These are phyloP conservation scores for Phytophthora syringae DNA, from an alignment of 352 stramenopile genomes.

Conservation along the genomic window DNA sequence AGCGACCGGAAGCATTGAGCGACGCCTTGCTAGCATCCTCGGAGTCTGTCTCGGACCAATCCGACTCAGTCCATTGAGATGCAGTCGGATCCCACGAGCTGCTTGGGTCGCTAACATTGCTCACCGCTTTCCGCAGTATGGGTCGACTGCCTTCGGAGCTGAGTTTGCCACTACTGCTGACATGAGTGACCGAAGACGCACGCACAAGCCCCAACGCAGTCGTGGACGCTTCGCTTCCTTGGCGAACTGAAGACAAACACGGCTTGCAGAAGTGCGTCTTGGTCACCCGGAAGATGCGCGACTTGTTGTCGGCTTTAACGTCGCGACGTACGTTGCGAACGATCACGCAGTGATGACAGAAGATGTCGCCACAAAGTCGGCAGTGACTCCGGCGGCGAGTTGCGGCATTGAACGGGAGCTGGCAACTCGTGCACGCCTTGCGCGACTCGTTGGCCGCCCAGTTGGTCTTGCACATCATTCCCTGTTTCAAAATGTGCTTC, in stretches of 20 bases:
- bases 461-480: constrained; percentile 53
- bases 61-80: constrained; percentile 37
- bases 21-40: constrained; percentile 44
- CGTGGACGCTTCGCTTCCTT: constrained; percentile 17
- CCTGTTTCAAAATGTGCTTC: constrained; percentile 62
- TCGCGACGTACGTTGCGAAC: constrained; percentile 51
- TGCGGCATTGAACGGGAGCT: constrained; percentile 59
- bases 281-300: constrained; percentile 55
- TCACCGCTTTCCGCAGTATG: constrained; percentile 21
- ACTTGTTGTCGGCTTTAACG: constrained; percentile 17
- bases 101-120: constrained; percentile 9
- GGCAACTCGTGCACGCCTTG: constrained; percentile 61
- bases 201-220: constrained; percentile 3
- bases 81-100: constrained; percentile 33
- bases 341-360: constrained; percentile 75
- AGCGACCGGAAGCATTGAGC: constrained; percentile 35
- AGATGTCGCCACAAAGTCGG: constrained; percentile 78
- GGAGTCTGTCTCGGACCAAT: constrained; percentile 55
- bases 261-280: constrained; percentile 71
- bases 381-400: constrained; percentile 75
- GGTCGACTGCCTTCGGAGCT: constrained; percentile 8
- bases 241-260: constrained; percentile 55
- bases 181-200: constrained; percentile 13
- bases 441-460: constrained; percentile 69
- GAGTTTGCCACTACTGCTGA: constrained; percentile 1